These are phyloP conservation scores for Tillandsia fasciculata DNA, from an alignment of 176 grass and related monocot genomes.

Conservation along the genomic window DNA sequence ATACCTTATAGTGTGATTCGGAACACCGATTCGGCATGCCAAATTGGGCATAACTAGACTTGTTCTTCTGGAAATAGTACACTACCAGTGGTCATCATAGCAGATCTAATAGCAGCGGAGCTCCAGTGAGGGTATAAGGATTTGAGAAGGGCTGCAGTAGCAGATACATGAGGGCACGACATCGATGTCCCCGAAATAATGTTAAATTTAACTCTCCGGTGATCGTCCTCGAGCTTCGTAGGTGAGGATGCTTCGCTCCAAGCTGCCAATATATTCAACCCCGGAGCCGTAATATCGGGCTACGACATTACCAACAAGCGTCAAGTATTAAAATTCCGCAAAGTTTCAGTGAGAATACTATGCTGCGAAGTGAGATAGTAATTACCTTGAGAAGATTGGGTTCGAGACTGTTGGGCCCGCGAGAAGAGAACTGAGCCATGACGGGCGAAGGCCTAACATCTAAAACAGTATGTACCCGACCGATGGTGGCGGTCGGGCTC, in stretches of 20 bases:
- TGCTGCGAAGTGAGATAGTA: neutral
- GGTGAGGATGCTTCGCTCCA: slow-evolving; percentile 85
- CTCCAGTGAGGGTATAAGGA: slow-evolving; percentile 72
- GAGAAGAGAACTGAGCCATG: slow-evolving; percentile 89
- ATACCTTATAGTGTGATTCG: too few relatives aligned
- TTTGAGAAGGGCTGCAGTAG: slow-evolving; percentile 51
- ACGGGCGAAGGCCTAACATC: slow-evolving; percentile 54
- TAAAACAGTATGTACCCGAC: slow-evolving; percentile 39
- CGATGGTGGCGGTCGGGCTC: slow-evolving; percentile 33
- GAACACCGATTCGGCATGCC: too few relatives aligned
- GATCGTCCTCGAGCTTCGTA: slow-evolving; percentile 73
- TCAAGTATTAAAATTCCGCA: neutral
- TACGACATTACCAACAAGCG: slow-evolving; percentile 4
- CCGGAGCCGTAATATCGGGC: slow-evolving; percentile 82
- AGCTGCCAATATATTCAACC: slow-evolving; percentile 90
- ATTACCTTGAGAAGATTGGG: slow-evolving; percentile 78
- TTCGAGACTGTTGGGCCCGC: slow-evolving; percentile 68
- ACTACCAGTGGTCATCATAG: slow-evolving; percentile 96
- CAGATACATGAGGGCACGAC: slow-evolving; percentile 91
- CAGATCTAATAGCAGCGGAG: slow-evolving; percentile 69
- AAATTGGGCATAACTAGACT: too few relatives aligned
- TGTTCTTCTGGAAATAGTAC: too few relatives aligned
- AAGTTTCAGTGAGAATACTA: neutral
- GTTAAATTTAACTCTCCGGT: slow-evolving; percentile 76
- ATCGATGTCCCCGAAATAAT: slow-evolving; percentile 87